Evolutionary conservation across 805 yeast species (phyloP).

Genomic region (Candida nonsorbophila): DNA sequence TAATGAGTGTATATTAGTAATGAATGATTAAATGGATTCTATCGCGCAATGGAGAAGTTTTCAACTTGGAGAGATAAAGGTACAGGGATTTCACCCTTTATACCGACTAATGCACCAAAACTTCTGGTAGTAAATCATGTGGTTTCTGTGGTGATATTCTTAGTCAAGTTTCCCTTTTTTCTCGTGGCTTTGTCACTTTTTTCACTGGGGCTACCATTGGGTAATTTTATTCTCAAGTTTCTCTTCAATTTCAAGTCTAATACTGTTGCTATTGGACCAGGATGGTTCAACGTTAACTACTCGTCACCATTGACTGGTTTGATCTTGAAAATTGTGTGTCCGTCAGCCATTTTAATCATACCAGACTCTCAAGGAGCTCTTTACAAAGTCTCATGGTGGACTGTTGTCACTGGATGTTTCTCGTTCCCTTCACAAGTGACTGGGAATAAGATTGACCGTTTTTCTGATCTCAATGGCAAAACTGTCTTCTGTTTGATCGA

Average conservation of each 20-base stretch:
- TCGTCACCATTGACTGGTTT: slow-evolving; percentile 55
- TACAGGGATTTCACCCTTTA: slow-evolving; percentile 89
- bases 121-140: neutral
- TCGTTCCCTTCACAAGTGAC: too few relatives aligned
- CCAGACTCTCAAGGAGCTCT: slow-evolving; percentile 34
- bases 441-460: slow-evolving; percentile 11
- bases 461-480: slow-evolving; percentile 27
- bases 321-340: slow-evolving; percentile 24
- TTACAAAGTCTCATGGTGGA: too few relatives aligned
- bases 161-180: slow-evolving; percentile 27
- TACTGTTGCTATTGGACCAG: too few relatives aligned
- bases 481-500: slow-evolving; percentile 60
- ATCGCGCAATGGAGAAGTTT: slow-evolving; percentile 69
- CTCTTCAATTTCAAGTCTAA: slow-evolving; percentile 32
- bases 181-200: slow-evolving; percentile 10
- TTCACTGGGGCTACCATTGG: slow-evolving; percentile 14
- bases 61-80: slow-evolving; percentile 84
- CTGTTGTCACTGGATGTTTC: too few relatives aligned
- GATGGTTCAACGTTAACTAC: slow-evolving; percentile 53
- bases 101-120: slow-evolving; percentile 44
- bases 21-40: neutral
- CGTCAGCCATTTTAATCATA: slow-evolving; percentile 25
- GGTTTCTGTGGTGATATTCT: slow-evolving; percentile 6
- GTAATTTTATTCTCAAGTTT: slow-evolving; percentile 14
- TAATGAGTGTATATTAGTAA: slow-evolving; percentile 18